Conservation (phyloP, 768 basidiomycete species). For the Chalciporus piperatus region DNA sequence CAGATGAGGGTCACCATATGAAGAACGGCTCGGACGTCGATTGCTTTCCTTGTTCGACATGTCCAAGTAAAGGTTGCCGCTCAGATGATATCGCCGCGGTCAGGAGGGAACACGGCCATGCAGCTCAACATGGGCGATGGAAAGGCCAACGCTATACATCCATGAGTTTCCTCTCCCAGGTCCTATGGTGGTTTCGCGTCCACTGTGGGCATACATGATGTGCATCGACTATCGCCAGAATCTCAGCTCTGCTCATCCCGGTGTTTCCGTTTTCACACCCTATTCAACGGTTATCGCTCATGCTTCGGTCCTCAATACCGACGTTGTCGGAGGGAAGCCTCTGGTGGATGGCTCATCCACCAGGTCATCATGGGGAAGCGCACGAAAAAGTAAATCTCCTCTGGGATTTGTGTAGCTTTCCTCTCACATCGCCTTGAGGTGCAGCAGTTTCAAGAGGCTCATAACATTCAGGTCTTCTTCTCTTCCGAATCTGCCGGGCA, state of each 20-base stretch:
- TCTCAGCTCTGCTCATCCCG: conserved; percentile 59
- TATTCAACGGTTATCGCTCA: conserved; percentile 50
- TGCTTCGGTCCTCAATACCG: conserved; percentile 65
- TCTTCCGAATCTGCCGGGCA: conserved; percentile 76
- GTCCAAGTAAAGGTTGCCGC: no score
- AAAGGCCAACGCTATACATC: conserved; percentile 84
- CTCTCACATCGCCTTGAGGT: conserved; percentile 38
- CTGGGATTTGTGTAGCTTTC: not conserved
- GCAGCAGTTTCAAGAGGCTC: conserved; percentile 76
- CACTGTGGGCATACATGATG: conserved; percentile 75
- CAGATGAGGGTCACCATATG: no score
- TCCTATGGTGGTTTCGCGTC: conserved; percentile 62
- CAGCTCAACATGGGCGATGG: no score
- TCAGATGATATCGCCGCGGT: no score
- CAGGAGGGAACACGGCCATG: no score
- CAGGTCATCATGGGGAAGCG: conserved; percentile 83
- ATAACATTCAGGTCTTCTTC: conserved; percentile 87
- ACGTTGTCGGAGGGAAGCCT: conserved; percentile 75
- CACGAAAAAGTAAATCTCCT: conserved; percentile 61
- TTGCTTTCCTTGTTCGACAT: no score
- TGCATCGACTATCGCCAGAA: conserved; percentile 64
- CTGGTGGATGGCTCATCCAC: conserved; percentile 81
- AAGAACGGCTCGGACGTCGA: no score
- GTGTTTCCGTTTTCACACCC: conserved; percentile 76
- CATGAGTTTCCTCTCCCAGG: conserved; percentile 81